These are phyloP conservation scores for Lepraria neglecta DNA, from an alignment of 495 filamentous ascomycete species.

Conservation along the genomic window DNA sequence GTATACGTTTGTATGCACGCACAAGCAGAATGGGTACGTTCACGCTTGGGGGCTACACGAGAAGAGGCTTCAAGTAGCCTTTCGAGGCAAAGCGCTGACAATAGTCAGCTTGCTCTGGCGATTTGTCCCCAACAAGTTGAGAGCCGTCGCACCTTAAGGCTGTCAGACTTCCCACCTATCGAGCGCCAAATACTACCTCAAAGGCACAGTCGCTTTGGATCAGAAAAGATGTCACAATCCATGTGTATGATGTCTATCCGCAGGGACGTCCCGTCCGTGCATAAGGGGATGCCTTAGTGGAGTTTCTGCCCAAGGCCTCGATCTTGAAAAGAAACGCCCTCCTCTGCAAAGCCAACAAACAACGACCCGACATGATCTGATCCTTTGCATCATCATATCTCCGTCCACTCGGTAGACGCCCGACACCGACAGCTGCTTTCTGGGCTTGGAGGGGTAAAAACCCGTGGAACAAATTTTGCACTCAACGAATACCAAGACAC, in stretches of 20 bases:
- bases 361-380: not conserved
- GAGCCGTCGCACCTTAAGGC: not conserved
- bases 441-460: too few species aligned
- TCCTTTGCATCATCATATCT: not conserved
- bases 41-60: not conserved
- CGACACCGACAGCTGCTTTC: not conserved
- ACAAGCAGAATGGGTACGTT: constrained; percentile 14
- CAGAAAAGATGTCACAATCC: not conserved
- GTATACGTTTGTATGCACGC: constrained; percentile 19
- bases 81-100: constrained; percentile 13
- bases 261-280: constrained; percentile 13
- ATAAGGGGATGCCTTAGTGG: constrained; percentile 12
- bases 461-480: too few species aligned
- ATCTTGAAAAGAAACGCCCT: not conserved
- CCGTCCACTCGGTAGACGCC: not conserved
- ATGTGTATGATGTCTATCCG: not conserved
- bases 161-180: constrained; percentile 3
- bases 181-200: constrained; percentile 7
- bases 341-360: not conserved
- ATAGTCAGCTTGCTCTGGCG: constrained; percentile 7
- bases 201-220: constrained; percentile 8
- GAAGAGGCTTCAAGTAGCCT: not conserved
- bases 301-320: constrained; percentile 6
- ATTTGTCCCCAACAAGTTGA: constrained; percentile 1
- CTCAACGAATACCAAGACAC: too few species aligned